Evolutionary conservation across 306 rosid genomes (phyloP).

Genomic region (Abrus pulchellus): DNA sequence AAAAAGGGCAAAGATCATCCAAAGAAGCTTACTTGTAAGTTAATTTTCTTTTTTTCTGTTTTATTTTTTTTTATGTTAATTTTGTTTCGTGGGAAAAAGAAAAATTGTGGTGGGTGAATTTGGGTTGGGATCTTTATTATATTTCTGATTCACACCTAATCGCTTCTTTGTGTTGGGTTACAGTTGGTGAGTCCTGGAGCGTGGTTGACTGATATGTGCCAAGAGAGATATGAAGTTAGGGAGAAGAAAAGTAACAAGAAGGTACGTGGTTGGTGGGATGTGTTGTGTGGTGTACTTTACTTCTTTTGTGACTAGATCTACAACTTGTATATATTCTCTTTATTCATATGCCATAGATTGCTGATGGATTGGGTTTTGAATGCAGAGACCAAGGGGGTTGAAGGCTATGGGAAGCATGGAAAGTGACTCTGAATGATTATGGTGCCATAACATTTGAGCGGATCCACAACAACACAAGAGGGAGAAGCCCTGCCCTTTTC

Average conservation of each 20-base stretch:
- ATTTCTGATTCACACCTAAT: not conserved
- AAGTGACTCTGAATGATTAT: constrained; percentile 73
- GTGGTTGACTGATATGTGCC: constrained; percentile 91
- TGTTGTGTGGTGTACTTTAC: not conserved
- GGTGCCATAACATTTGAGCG: not conserved
- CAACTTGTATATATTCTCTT: not conserved
- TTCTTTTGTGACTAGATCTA: constrained; percentile 28
- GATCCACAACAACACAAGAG: constrained; percentile 24
- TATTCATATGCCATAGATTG: too few relatives aligned
- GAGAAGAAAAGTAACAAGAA: constrained; percentile 87
- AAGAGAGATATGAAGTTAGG: constrained; percentile 90
- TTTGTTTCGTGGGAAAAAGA: not conserved
- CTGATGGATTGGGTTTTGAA: not conserved
- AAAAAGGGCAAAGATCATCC: constrained; percentile 82
- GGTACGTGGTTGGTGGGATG: constrained; percentile 54
- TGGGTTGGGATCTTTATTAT: constrained; percentile 45
- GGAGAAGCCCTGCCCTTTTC: constrained; percentile 3
- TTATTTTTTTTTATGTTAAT: not conserved
- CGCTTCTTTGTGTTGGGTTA: constrained; percentile 25
- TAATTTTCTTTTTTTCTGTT: not conserved
- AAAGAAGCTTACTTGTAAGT: constrained; percentile 79
- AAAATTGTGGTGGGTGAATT: not conserved
- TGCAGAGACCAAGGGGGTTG: constrained; percentile 85
- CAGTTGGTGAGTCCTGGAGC: constrained; percentile 93
- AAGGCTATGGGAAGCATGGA: constrained; percentile 88